Base-by-base conservation (phyloP, 2,329 filamentous ascomycete genomes). In the Penicillium sp. region DNA sequence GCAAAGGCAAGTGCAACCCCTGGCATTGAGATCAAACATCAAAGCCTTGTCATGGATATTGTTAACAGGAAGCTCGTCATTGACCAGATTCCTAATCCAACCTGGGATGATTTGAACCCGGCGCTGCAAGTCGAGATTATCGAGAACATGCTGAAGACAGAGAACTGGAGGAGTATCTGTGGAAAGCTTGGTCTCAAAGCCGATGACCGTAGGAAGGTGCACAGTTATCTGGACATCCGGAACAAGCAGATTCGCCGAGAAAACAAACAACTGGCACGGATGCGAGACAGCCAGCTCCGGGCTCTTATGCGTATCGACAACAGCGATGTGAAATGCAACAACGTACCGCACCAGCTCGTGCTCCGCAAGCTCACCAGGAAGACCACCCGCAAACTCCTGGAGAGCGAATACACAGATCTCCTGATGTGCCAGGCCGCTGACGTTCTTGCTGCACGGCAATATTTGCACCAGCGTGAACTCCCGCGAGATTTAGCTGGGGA, bases 111-210 rank as follows among this genome's bases (percentile, higher is more conserved):
- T 25, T 44, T 70, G 4, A 49, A 53, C 11, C 47, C 45, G 11
- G 51, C 47, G 3, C 48, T 70, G 14, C 60, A 63, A 39, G 52
- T 59, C 3, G 65, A 69, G 35, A 68, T 69, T 10, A 40, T 59
- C 13, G 45, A 55, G 8, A 68, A 67, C 33, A 49, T 68, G 18
- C 35, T 59, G 16, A 40, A 53, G 10, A 17, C 30, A 3, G 41
- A 54, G 25, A 45, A 23, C 5, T 62, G 57, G 53, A 17, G 36
- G 11, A 45, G 36, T 2, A 48, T 56, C 15, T 53, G 48, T 25
- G 33, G 40, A 7, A 41, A 54, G 40, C 51, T 68, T 30, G 50
- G 51, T 3, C 39, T 69, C 9, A 54, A 41, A 1, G 25, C 33
- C 11, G 25, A 50, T 8, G 59, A 67, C 2, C 31, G 50, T 15